Base-by-base conservation (phyloP, 176 grass and related monocot species). In the Cenchrus fungigraminus region DNA sequence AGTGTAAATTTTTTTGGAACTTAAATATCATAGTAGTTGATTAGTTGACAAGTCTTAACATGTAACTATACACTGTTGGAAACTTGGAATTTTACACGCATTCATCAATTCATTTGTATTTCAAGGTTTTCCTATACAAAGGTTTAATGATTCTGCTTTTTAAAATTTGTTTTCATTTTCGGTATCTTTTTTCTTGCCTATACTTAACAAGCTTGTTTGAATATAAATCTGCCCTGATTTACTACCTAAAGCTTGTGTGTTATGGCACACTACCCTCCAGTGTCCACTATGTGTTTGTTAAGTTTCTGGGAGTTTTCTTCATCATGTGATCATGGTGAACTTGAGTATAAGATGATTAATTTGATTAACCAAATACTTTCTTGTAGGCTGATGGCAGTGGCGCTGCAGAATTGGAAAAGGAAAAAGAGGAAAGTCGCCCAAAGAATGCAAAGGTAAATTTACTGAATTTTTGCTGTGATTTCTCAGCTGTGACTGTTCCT, bases 371-470 rank as follows among this genome's bases (percentile, higher is more conserved):
- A 60, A 22, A 78, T 74, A 8, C n/a, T 74, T 87, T 37, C 46
- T 17, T 82, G 52, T 89, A 99, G 97, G 77, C 69, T 19, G 97
- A 96, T 10, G 82, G 84, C 56, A 85, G 82, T 75, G 84, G 80
- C 57, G 75, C 20, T 72, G 67, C 67, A 65, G 94, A 99, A 54
- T 14, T 81, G 76, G 97, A 99, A 28, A 99, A 97, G 80, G 97
- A 99, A 75, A 97, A 99, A 56, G 97, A 99, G 83, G 97, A 99
- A 54, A 88, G 58, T 25, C 91, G 91, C 46, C 76, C 88, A 77
- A 97, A 99, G 78, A 92, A 92, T 52, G 77, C 56, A 32, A 99
- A 99, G 90, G 97, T 98, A 95, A 79, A 12, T 59, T 88, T 81
- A 20, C 46, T 76, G 37, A 12, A 53, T 88, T 81, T 15, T 34